Base-by-base conservation (phyloP, 305 asterid species). In the Fraxinus baroniana region DNA sequence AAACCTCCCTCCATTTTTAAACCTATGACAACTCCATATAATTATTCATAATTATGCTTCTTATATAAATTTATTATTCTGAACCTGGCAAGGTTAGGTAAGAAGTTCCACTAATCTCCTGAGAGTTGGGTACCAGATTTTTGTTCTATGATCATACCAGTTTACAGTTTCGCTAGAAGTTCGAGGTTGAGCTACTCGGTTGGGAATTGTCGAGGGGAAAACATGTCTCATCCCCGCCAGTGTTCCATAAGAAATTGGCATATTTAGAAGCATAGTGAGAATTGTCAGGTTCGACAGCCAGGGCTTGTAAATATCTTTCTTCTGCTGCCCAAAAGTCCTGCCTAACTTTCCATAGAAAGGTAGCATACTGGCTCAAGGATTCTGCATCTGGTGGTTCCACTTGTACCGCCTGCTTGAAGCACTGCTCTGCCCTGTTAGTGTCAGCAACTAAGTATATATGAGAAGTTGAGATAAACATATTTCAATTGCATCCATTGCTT, bases 141-240 rank as follows among this genome's bases (percentile, higher is more conserved):
- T 77, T 73, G 81, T 75, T 57, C 36, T 66, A 52, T 46, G 46
- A 41, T 60, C 70, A 55, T 37, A 76, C 66, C 77, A 77, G 52
- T 28, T 33, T 39, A 79, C 55, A 13, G 52, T 7, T 41, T 17
- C 36, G 37, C 86, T 84, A 85, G 78, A 35, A 41, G 74, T 79
- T 83, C 10, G 85, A 81, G 36, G 70, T 75, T 17, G 76, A 62
- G 60, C 81, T 70, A 1, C 18, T 82, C 18, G 35, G 6, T n/a
- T 81, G 84, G 81, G 85, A 76, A 33, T 82, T 85, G 85, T 81
- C 84, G 77, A 88, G 84, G 79, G 92, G 98, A 72, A 80, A 92
- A 83, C 97, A 94, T 2, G 98, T 94, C 12, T 90, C 99, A 44
- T 93, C 97, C 15, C 93, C 97, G 3, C 98, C 97, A 7, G 95